phyloP scores from a whole-genome alignment of 2,329 filamentous ascomycete species.

The Exophiala viscosa region DNA sequence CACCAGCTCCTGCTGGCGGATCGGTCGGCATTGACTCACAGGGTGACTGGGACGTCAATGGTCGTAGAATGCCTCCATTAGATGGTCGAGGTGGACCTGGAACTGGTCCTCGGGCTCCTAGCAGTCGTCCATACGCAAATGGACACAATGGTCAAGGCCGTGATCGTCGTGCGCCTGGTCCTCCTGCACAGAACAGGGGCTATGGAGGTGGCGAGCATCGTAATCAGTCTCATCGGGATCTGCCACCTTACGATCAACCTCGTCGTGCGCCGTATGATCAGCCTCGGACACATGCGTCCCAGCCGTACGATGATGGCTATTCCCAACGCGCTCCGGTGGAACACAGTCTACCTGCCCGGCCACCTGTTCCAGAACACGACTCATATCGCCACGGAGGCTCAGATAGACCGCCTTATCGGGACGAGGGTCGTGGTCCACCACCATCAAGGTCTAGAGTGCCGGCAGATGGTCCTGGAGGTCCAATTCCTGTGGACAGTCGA shows the following conservation, averaged over 20 bases:
- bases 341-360: slow-evolving; percentile 20
- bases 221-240: slow-evolving; percentile 19
- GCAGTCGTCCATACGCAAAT: slow-evolving; percentile 32
- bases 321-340: slow-evolving; percentile 20
- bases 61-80: slow-evolving; percentile 34
- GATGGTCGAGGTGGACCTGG: slow-evolving; percentile 32
- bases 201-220: slow-evolving; percentile 22
- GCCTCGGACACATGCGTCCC: background rate
- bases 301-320: slow-evolving; percentile 24
- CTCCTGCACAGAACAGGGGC: slow-evolving; percentile 17
- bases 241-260: slow-evolving; percentile 19
- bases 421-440: slow-evolving; percentile 23
- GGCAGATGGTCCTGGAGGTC: background rate
- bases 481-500: slow-evolving; percentile 1
- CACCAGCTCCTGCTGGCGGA: slow-evolving; percentile 86
- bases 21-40: slow-evolving; percentile 72
- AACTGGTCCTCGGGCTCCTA: slow-evolving; percentile 36
- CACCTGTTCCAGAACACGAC: slow-evolving; percentile 19
- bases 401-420: slow-evolving; percentile 22
- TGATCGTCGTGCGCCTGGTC: slow-evolving; percentile 9
- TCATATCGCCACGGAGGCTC: slow-evolving; percentile 16
- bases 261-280: slow-evolving; percentile 22
- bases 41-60: slow-evolving; percentile 51
- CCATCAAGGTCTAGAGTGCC: slow-evolving; percentile 17
- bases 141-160: slow-evolving; percentile 19